These are phyloP conservation scores for Crotalaria pallida DNA, from an alignment of 306 rosid species.

Conservation along the genomic window DNA sequence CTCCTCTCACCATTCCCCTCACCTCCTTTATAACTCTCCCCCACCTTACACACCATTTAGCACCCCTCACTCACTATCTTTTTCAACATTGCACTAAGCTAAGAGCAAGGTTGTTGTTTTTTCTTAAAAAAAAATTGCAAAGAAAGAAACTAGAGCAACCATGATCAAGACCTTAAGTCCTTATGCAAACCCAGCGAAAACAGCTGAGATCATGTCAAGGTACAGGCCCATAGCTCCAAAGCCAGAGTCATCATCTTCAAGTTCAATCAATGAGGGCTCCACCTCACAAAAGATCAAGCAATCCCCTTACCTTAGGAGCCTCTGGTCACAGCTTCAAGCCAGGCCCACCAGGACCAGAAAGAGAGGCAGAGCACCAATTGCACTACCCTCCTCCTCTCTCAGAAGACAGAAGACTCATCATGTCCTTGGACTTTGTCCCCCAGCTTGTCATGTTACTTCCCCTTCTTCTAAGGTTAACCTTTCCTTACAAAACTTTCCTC, in stretches of 20 bases:
- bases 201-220: conserved; percentile 91
- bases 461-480: conserved; percentile 29
- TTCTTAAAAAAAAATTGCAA: neutral
- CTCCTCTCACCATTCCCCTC: neutral
- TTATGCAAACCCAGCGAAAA: conserved; percentile 51
- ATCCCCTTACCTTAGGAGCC: conserved; percentile 68
- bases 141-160: conserved; percentile 7
- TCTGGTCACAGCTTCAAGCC: conserved; percentile 87
- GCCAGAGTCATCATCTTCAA: conserved; percentile 52
- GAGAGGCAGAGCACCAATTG: conserved; percentile 51
- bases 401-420: conserved; percentile 51
- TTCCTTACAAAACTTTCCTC: conserved; percentile 39
- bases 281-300: conserved; percentile 57
- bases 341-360: conserved; percentile 86
- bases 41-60: neutral
- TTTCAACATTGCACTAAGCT: neutral
- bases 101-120: neutral
- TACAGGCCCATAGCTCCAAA: conserved; percentile 92
- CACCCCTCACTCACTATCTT: neutral
- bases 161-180: conserved; percentile 84
- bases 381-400: conserved; percentile 40
- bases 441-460: conserved; percentile 43
- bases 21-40: conserved; percentile 20
- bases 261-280: conserved; percentile 25
- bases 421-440: conserved; percentile 40